Conservation (phyloP, 192 early-diverging fungal genomes). For the Piromyces sp. region DNA sequence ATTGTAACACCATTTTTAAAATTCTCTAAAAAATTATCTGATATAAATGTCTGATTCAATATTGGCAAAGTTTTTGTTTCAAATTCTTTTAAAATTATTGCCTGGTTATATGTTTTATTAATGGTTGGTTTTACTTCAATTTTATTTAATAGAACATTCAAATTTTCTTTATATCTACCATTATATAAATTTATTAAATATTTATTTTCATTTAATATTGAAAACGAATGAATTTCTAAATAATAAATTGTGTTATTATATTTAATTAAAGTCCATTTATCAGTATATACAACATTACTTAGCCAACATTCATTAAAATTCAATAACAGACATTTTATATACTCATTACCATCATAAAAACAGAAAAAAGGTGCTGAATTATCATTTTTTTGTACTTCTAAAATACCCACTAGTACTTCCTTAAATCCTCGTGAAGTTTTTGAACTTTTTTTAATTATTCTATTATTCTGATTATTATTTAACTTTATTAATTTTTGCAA, state of each 20-base stretch:
- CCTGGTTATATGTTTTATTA: neutral
- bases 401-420: neutral
- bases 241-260: neutral
- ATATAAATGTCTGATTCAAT: too few species aligned
- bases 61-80: too few species aligned
- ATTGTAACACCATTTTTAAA: too few species aligned
- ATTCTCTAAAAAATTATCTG: too few species aligned
- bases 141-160: neutral
- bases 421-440: neutral
- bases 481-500: too few species aligned
- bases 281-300: neutral
- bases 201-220: neutral
- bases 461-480: too few species aligned
- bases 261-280: neutral
- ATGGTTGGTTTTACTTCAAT: neutral
- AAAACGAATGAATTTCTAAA: neutral
- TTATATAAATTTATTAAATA: neutral
- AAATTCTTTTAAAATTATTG: neutral
- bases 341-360: neutral
- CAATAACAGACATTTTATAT: neutral
- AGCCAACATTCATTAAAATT: neutral
- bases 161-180: neutral
- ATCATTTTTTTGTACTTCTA: neutral
- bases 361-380: neutral
- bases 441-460: neutral